Base-by-base conservation (phyloP, 306 rosid genomes). In the Vigna trinervia region DNA sequence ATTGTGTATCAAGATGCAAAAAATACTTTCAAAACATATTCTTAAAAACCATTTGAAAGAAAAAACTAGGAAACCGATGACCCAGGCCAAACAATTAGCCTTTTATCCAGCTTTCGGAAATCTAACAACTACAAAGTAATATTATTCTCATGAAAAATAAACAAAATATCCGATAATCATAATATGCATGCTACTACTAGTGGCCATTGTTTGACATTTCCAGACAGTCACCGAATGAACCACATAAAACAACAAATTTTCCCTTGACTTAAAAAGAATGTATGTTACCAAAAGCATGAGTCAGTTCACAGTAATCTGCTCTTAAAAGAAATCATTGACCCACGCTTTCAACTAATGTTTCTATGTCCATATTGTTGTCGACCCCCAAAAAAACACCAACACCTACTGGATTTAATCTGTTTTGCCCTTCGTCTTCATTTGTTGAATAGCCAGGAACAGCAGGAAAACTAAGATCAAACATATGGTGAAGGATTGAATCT, bases 181-280 rank as follows among this genome's bases (percentile, higher is more conserved):
- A 57, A 45, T 30, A 81, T 71, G 78, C 82, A 79, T 80, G 85
- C 56, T 70, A 80, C 56, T 70, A 80, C 77, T 69, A 81, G 80
- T 77, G 75, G 79, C 75, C 76, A 82, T 67, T 57, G 77, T 61
- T 26, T 76, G 74, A 74, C 78, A 77, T 51, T 83, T 73, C 63
- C 76, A 85, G 73, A 78, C 28, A 34, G 71, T 79, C 83, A 43
- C 80, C n/a, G 72, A 79, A 80, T 56, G 81, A 78, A 81, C 81
- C 83, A 86, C 76, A 81, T 51, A 67, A 52, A 80, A 75, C 71
- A 63, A 79, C 68, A 53, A 64, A 68, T 32, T 67, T 62, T 48
- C 78, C 78, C 80, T 57, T 83, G 84, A 88, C 84, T 88, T 87
- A 85, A 90, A 84, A 66, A 28, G 87, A 91, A 88, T 83, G 90